Percentiles rank a stretch among this genome's conserved stretches.
phyloP scores from a whole-genome alignment of 2,329 filamentous ascomycete species.

The Triangularia verruculosa region DNA sequence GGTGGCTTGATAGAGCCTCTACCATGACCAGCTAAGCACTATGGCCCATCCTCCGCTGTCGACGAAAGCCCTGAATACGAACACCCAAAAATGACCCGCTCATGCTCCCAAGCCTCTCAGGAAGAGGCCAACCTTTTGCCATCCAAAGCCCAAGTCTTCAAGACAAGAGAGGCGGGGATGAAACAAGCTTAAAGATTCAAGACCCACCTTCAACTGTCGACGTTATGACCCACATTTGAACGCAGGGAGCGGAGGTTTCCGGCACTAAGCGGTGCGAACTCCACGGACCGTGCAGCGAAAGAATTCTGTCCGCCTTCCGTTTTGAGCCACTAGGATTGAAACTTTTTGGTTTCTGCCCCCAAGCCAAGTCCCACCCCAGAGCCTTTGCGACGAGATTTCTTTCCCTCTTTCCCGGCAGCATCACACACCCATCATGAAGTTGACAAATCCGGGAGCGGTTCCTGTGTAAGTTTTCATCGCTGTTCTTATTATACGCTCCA shows the following conservation, averaged over 20 bases:
- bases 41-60: no score
- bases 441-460: conserved; percentile 70
- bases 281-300: background rate
- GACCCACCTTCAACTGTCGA: background rate
- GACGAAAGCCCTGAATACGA: no score
- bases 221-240: background rate
- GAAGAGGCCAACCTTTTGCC: no score
- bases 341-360: conserved; percentile 23
- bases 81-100: no score
- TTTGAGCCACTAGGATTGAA: conserved; percentile 15
- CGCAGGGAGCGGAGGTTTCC: conserved; percentile 8
- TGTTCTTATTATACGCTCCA: background rate
- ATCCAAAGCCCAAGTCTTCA: background rate
- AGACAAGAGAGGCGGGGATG: background rate
- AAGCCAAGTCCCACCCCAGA: conserved; percentile 3
- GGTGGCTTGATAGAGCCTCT: background rate
- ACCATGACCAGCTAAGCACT: no score
- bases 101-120: no score
- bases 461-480: conserved; percentile 23
- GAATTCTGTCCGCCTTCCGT: conserved; percentile 23
- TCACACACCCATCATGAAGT: conserved; percentile 60
- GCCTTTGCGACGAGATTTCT: conserved; percentile 9
- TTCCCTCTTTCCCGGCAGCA: conserved; percentile 17
- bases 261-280: background rate
- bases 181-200: background rate